These are phyloP conservation scores for Medakamo hakoo DNA, from an alignment of 139 green algal genomes.

Conservation along the genomic window DNA sequence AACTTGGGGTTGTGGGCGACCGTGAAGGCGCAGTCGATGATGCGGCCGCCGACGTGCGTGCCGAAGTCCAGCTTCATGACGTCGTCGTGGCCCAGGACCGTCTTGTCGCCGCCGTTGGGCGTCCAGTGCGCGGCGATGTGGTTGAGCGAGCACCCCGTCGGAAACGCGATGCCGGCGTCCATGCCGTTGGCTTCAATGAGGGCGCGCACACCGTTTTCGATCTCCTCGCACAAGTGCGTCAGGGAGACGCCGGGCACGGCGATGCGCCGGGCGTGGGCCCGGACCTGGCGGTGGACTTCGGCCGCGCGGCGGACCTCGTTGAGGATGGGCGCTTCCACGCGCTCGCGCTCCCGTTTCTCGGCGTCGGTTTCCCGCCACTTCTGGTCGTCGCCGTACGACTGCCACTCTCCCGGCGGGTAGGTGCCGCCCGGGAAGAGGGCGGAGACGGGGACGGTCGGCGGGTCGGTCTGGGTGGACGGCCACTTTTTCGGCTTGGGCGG, in stretches of 20 bases:
- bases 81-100: slow-evolving; percentile 91
- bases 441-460: slow-evolving; percentile 70
- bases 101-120: slow-evolving; percentile 93
- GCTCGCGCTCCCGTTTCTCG: slow-evolving; percentile 79
- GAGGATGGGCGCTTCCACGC: slow-evolving; percentile 63
- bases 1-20: slow-evolving; percentile 88
- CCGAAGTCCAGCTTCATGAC: slow-evolving; percentile 99
- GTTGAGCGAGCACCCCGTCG: slow-evolving; percentile 89
- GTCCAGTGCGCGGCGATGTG: slow-evolving; percentile 96
- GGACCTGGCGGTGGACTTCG: slow-evolving; percentile 90
- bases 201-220: slow-evolving; percentile 71
- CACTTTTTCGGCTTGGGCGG: slow-evolving; percentile 14
- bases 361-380: slow-evolving; percentile 74
- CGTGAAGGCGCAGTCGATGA: slow-evolving; percentile 96
- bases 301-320: slow-evolving; percentile 84
- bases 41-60: slow-evolving; percentile 76
- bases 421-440: slow-evolving; percentile 66
- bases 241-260: slow-evolving; percentile 85
- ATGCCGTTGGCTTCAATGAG: slow-evolving; percentile 85
- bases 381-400: slow-evolving; percentile 75
- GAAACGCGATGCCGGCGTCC: slow-evolving; percentile 79
- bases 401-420: slow-evolving; percentile 68
- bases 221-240: slow-evolving; percentile 80
- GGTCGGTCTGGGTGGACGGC: slow-evolving; percentile 62
- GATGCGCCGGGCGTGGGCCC: slow-evolving; percentile 69